These are phyloP conservation scores for Rosa persica DNA, from an alignment of 306 rosid species.

Conservation along the genomic window DNA sequence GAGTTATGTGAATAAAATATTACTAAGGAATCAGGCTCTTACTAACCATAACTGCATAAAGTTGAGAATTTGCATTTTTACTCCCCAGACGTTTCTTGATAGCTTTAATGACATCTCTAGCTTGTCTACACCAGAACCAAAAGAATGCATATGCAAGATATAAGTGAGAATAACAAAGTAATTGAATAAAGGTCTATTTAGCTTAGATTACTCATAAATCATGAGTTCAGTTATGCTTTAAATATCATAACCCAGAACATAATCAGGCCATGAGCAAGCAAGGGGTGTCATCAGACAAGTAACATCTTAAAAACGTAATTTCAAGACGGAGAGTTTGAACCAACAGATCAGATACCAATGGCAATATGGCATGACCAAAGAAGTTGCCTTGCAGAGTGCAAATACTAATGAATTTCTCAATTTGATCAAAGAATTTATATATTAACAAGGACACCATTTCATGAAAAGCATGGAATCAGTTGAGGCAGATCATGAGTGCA, in stretches of 20 bases:
- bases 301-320: neutral
- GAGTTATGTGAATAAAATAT: neutral
- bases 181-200: slow-evolving; percentile 4
- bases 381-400: neutral
- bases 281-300: too few relatives aligned
- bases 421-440: neutral
- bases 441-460: neutral
- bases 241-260: too few relatives aligned
- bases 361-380: neutral
- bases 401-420: neutral
- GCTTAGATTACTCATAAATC: neutral
- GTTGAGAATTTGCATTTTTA: slow-evolving; percentile 68
- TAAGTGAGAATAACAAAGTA: slow-evolving; percentile 6
- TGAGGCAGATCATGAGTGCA: neutral
- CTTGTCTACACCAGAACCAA: slow-evolving; percentile 54
- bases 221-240: too few relatives aligned
- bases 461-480: neutral
- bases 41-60: slow-evolving; percentile 79
- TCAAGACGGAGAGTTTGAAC: neutral
- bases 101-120: slow-evolving; percentile 74
- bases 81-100: slow-evolving; percentile 79
- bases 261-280: too few relatives aligned
- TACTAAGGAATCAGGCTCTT: slow-evolving; percentile 10
- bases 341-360: neutral
- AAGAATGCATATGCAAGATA: slow-evolving; percentile 6